Conservation (phyloP, 345 rosid genomes). For the Trapa incisa region DNA sequence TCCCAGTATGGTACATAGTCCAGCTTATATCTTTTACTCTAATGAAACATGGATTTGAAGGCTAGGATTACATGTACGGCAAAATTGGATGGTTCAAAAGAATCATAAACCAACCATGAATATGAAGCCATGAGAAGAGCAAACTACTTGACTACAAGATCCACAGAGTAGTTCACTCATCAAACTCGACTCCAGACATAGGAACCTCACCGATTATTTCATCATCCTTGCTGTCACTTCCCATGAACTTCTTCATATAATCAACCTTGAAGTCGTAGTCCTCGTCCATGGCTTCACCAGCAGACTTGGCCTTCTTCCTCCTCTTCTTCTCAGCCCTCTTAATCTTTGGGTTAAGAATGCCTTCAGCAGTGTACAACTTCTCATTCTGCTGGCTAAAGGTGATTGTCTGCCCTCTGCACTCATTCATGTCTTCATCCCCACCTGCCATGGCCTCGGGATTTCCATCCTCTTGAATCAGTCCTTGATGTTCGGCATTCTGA, state of each 20-base stretch:
- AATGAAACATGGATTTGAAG: too few relatives aligned
- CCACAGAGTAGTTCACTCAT: conserved; percentile 5
- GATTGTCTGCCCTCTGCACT: conserved; percentile 24
- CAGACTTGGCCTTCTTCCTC: conserved; percentile 40
- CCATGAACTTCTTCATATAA: conserved; percentile 33
- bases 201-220: conserved; percentile 31
- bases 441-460: conserved; percentile 31
- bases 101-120: neutral
- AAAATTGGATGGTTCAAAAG: neutral
- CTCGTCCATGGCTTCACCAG: conserved; percentile 39
- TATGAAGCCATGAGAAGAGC: neutral
- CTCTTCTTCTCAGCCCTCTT: conserved; percentile 72
- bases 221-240: conserved; percentile 28
- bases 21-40: neutral
- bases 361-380: conserved; percentile 55
- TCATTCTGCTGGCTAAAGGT: conserved; percentile 45
- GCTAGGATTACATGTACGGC: neutral
- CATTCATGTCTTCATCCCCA: conserved; percentile 23
- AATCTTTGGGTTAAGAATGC: conserved; percentile 56
- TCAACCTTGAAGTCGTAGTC: conserved; percentile 76
- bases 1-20: too few relatives aligned
- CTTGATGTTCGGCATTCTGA: conserved; percentile 5
- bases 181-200: conserved; percentile 36
- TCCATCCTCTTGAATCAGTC: conserved; percentile 12
- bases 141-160: neutral